Evolutionary conservation across 768 basidiomycete species (phyloP), one percentile per base, ranked within the genome.

Genomic region (Dioszegia crocea): DNA sequence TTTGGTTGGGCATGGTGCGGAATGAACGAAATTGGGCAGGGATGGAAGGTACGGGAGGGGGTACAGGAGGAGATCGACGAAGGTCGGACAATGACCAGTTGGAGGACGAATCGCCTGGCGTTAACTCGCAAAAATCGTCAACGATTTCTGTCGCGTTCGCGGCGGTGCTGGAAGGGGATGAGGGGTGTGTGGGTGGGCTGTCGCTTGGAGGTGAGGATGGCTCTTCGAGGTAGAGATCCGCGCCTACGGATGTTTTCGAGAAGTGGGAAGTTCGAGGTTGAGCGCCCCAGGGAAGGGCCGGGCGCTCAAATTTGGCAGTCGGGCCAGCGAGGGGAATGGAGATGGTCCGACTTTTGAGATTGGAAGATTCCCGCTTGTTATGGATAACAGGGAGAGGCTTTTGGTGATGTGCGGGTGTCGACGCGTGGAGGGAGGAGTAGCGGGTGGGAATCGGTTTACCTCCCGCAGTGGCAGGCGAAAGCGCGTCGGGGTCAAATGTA

Each of bases 81-180:
- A 53, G 36, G 23, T 41, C 24, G 26, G 19, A 14, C 4, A 33
- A 14, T 4, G 51, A 53, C 33, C 33, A 51, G 36, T 51, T 51
- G 36, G 49, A 51, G 16, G 24, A 21, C 5, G 51, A 53, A n/a
- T 53, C 51, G 24, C 19, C 51, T 27, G 51, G 51, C 17, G 21
- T 40, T 3, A 53, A 21, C 36, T 53, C 38, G 31, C 33, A 33
- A 14, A 33, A 33, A 14, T 33, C 33, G 33, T 6, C 33, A 33
- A 14, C 8, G 14, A 14, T 33, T 6, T 33, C 33, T 6, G 33
- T 33, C 8, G 8, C 8, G 14, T 33, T 33, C 33, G 33, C 33
- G 6, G 14, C 33, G 33, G 33, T 33, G 14, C 33, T 33, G 33
- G 33, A 33, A 6, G 33, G 33, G 8, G 33, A 33, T 6, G 33